Evolutionary conservation across 495 filamentous ascomycete genomes (phyloP), one percentile per base, ranked within the genome.

Genomic region (Umbilicaria muhlenbergii): DNA sequence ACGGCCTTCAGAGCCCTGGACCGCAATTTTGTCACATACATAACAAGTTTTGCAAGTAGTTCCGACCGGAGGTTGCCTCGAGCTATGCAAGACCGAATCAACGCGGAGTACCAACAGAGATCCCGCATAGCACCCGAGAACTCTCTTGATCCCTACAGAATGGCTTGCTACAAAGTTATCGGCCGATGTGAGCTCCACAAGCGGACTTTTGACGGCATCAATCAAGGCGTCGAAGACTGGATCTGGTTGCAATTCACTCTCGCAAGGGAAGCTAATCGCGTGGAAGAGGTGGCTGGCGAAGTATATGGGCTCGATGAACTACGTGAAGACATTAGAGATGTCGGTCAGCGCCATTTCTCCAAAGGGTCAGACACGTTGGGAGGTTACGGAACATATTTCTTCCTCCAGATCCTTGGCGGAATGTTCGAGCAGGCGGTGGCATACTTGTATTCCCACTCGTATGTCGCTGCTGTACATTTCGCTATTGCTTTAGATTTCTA

Each of bases 131-230:
- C 85, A 10, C 83, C 85, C 11, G 85, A 93, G 42, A 80, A 86
- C 46, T 80, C 81, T 12, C 75, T 89, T 49, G 89, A 99, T 65
- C 92, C 91, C 33, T 99, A 91, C 63, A 78, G 87, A 36, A 86
- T 93, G 75, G 88, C 88, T 13, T 94, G 93, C 59, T 96, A 95
- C 71, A 96, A 96, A 62, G 77, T 99, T 43, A 80, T 96, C 52
- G 91, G 91, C 38, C 86, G 91, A 31, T 94, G 88, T 62, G 91
- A 96, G 51, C 71, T 99, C 15, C 69, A 62, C 46, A 80, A 80
- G 40, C 75, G 87, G 49, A 83, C 71, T 44, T 68, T 95, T 11
- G 83, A 92, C n/a, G 73, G 75, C 38, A 69, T 96, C 14, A 79
- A 74, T 43, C 81, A 81, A 44, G 80, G 76, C 18, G 78, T 93